Evolutionary conservation across 2,329 filamentous ascomycete species (phyloP).

Genomic region (Fusarium illudens): DNA sequence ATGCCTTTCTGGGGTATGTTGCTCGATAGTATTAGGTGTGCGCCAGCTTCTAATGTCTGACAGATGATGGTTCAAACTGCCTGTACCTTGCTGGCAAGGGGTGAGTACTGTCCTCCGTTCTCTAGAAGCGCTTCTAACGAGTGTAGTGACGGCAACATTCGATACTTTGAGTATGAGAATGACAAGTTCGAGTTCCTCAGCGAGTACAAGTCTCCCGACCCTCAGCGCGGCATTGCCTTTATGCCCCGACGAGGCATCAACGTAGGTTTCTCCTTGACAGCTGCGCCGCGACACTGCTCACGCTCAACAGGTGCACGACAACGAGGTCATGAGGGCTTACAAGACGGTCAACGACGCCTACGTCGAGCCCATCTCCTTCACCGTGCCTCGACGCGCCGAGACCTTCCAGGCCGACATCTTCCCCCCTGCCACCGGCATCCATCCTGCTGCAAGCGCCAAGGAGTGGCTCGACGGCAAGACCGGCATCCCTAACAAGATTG

Average conservation of each 20-base stretch:
- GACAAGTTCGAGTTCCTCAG: constrained; percentile 98
- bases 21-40: neutral
- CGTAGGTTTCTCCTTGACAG: constrained; percentile 55
- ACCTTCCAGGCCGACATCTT: constrained; percentile 98
- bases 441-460: constrained; percentile 78
- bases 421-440: constrained; percentile 82
- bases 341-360: constrained; percentile 96
- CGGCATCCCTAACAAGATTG: constrained; percentile 87
- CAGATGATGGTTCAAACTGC: constrained; percentile 90
- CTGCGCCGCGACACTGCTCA: constrained; percentile 32
- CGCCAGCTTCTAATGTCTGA: constrained; percentile 34
- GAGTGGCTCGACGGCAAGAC: constrained; percentile 92
- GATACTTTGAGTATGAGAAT: constrained; percentile 98
- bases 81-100: constrained; percentile 97
- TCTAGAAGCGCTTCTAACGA: constrained; percentile 18
- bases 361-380: constrained; percentile 97
- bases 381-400: constrained; percentile 91
- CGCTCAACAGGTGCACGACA: constrained; percentile 77
- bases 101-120: constrained; percentile 60
- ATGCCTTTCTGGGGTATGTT: constrained; percentile 95
- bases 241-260: constrained; percentile 95
- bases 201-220: constrained; percentile 96
- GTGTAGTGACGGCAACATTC: constrained; percentile 92
- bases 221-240: constrained; percentile 93
- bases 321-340: constrained; percentile 94